Percentiles rank a stretch among this genome's conserved stretches.
These are phyloP conservation scores for Garcileccinum viscosum DNA, from an alignment of 1,284 basidiomycete genomes.

Conservation along the genomic window DNA sequence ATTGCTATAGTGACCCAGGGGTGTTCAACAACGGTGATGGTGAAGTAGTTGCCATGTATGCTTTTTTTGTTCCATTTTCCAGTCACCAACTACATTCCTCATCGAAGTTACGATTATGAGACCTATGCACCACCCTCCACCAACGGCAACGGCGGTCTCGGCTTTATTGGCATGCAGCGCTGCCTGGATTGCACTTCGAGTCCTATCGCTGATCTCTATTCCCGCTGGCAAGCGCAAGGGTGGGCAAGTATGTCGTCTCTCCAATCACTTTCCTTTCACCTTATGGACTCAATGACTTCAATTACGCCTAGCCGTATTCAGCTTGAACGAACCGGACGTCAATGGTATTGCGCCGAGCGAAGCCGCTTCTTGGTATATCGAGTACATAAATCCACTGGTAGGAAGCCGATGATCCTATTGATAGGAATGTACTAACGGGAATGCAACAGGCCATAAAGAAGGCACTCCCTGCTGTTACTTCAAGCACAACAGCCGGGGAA, in stretches of 20 bases:
- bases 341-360: constrained; percentile 32
- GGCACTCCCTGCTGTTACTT: constrained; percentile 43
- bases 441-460: constrained; percentile 36
- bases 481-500: constrained; percentile 34
- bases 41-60: too few relatives aligned
- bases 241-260: constrained; percentile 37
- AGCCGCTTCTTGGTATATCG: constrained; percentile 45
- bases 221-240: constrained; percentile 38
- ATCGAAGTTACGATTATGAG: constrained; percentile 44
- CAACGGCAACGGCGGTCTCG: constrained; percentile 40
- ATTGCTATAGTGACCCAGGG: too few relatives aligned
- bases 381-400: constrained; percentile 44
- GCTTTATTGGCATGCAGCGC: constrained; percentile 49
- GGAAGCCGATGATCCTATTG: neutral
- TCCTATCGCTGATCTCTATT: constrained; percentile 38
- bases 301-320: constrained; percentile 42
- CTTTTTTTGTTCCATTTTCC: neutral
- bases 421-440: neutral
- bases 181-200: constrained; percentile 45
- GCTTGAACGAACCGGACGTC: constrained; percentile 43
- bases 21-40: too few relatives aligned
- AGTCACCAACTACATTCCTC: neutral
- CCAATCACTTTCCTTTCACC: neutral
- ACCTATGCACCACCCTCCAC: constrained; percentile 41
- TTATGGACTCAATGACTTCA: neutral